Evolutionary conservation across 257 asterid species (phyloP).

Genomic region (Solanum peruvianum): DNA sequence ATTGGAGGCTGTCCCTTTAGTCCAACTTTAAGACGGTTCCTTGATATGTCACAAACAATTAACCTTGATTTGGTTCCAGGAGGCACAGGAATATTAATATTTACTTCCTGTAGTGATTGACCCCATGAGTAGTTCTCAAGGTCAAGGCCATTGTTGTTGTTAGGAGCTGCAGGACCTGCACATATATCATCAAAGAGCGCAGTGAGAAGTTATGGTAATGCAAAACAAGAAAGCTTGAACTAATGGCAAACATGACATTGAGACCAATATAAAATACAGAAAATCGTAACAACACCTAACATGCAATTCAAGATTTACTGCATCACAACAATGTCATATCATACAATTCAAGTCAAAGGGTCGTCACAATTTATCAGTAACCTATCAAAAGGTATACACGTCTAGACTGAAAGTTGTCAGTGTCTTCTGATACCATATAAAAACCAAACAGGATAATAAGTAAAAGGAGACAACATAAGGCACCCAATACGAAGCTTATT

Average conservation of each 20-base stretch:
- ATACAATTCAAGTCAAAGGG: background rate
- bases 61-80: conserved; percentile 36
- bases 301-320: background rate
- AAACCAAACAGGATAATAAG: background rate
- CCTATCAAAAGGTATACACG: background rate
- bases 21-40: conserved; percentile 28
- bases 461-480: background rate
- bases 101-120: conserved; percentile 77
- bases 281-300: background rate
- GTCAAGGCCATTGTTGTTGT: conserved; percentile 68
- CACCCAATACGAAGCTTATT: background rate
- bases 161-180: conserved; percentile 45
- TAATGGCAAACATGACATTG: background rate
- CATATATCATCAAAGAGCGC: background rate
- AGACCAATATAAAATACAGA: background rate
- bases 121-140: conserved; percentile 67
- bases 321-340: background rate
- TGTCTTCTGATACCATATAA: background rate
- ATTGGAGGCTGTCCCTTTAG: conserved; percentile 35
- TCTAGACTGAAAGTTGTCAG: background rate
- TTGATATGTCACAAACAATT: conserved; percentile 24
- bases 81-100: conserved; percentile 51
- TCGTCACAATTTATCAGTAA: background rate
- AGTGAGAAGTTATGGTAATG: background rate
- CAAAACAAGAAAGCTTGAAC: background rate